phyloP scores from a whole-genome alignment of 352 stramenopile genomes.

The Pythium phragmitis region DNA sequence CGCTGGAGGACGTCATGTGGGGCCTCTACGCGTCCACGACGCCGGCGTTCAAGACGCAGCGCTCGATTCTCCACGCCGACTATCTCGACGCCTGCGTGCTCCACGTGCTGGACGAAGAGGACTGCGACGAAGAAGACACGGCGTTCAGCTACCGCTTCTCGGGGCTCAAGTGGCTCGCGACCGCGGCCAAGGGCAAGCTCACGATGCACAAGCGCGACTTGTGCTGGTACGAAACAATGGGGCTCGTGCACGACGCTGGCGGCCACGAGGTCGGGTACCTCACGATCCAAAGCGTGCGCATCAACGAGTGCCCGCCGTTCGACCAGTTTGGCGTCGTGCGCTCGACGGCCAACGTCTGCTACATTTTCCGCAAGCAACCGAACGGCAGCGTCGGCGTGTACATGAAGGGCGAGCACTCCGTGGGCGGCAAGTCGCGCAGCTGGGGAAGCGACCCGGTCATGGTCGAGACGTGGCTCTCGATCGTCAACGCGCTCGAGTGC shows the following conservation, averaged over 20 bases:
- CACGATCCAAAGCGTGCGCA: constrained; percentile 53
- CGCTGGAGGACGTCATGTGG: constrained; percentile 63
- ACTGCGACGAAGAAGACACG: constrained; percentile 49
- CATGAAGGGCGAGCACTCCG: constrained; percentile 55
- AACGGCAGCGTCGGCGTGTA: constrained; percentile 58
- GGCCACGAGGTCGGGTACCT: constrained; percentile 61
- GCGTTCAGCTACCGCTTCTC: constrained; percentile 52
- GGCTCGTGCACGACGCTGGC: constrained; percentile 42
- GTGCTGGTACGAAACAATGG: constrained; percentile 66
- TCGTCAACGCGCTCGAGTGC: constrained; percentile 54
- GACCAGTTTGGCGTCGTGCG: constrained; percentile 54
- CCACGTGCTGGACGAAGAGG: constrained; percentile 54
- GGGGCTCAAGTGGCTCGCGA: constrained; percentile 64
- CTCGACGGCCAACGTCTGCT: constrained; percentile 54
- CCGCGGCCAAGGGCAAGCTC: constrained; percentile 42
- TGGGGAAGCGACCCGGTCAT: constrained; percentile 60
- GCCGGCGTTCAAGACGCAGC: constrained; percentile 53
- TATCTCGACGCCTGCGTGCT: constrained; percentile 58
- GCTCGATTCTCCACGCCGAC: constrained; percentile 57
- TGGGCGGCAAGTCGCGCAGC: constrained; percentile 55
- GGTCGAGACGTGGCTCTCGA: constrained; percentile 57
- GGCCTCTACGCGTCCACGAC: constrained; percentile 52
- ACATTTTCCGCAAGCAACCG: constrained; percentile 52
- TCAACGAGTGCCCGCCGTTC: constrained; percentile 57
- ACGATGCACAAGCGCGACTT: constrained; percentile 60